Conservation (phyloP, 2,329 filamentous ascomycete species). For the Pseudogymnoascus sp. region DNA sequence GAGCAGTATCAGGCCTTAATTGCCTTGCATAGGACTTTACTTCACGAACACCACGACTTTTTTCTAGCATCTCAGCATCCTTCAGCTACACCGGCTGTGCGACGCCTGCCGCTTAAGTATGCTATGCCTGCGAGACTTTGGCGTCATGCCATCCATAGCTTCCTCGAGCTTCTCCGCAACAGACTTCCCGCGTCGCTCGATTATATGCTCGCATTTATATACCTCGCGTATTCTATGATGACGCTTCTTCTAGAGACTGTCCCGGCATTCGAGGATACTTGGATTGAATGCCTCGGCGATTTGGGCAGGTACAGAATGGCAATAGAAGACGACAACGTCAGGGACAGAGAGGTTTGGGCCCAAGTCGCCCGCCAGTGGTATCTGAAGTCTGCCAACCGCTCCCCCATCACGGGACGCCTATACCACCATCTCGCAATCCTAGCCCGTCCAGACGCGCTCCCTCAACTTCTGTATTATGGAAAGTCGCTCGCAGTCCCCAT, state of each 20-base stretch:
- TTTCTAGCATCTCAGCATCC: constrained; percentile 85
- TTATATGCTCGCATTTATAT: constrained; percentile 87
- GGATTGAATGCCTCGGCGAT: constrained; percentile 90
- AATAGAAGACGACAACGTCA: constrained; percentile 72
- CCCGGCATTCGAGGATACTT: constrained; percentile 72
- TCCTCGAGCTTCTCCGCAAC: constrained; percentile 67
- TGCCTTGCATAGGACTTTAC: constrained; percentile 66
- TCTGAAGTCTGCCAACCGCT: constrained; percentile 66
- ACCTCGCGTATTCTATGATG: constrained; percentile 84
- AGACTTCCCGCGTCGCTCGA: constrained; percentile 69
- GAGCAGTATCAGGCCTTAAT: constrained; percentile 83
- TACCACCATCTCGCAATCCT: constrained; percentile 85
- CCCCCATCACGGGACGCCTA: constrained; percentile 65
- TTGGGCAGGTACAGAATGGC: constrained; percentile 79
- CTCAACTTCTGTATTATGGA: constrained; percentile 61
- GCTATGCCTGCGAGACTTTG: constrained; percentile 92
- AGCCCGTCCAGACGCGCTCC: constrained; percentile 55
- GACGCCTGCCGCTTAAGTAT: constrained; percentile 67
- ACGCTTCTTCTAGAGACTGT: constrained; percentile 79
- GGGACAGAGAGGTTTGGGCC: constrained; percentile 72
- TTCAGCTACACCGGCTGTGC: constrained; percentile 58
- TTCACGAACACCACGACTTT: constrained; percentile 80
- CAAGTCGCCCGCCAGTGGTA: constrained; percentile 78
- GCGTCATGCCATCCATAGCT: constrained; percentile 83
- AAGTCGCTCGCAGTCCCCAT: constrained; percentile 60